phyloP scores from a whole-genome alignment of 192 early-diverging fungal genomes.

The Allomyces macrogynus region DNA sequence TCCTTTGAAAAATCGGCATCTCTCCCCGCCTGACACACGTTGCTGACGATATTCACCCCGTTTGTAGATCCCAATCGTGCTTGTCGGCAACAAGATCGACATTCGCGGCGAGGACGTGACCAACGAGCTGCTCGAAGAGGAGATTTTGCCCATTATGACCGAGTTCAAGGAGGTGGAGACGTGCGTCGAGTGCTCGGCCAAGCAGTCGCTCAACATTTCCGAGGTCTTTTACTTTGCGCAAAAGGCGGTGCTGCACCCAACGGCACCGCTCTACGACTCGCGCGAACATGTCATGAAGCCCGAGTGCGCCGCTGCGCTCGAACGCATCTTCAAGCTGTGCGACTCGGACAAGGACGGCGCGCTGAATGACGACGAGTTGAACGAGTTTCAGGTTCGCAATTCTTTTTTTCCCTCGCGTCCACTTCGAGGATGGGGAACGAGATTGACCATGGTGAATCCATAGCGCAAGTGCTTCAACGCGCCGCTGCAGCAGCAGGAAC shows the following conservation, averaged over 20 bases:
- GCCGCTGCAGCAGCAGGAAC: slow-evolving; percentile 82
- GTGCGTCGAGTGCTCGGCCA: slow-evolving; percentile 97
- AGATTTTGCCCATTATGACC: slow-evolving; percentile 95
- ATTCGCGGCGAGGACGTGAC: slow-evolving; percentile 60
- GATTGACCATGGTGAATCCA: slow-evolving; percentile 3
- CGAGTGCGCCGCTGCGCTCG: slow-evolving; percentile 73
- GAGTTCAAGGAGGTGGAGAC: slow-evolving; percentile 99
- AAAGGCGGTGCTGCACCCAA: slow-evolving; percentile 95
- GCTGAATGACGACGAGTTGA: slow-evolving; percentile 82
- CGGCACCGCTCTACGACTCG: slow-evolving; percentile 88
- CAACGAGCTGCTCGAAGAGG: slow-evolving; percentile 72
- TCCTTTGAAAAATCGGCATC: not conserved
- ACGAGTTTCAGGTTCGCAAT: slow-evolving; percentile 68
- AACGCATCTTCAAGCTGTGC: slow-evolving; percentile 86
- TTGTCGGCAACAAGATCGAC: slow-evolving; percentile 88
- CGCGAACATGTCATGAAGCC: slow-evolving; percentile 79
- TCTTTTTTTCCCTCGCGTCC: not conserved
- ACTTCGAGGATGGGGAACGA: not conserved
- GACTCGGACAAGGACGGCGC: slow-evolving; percentile 83
- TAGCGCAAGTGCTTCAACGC: slow-evolving; percentile 90
- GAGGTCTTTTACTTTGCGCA: slow-evolving; percentile 99
- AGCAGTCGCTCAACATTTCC: slow-evolving; percentile 76
- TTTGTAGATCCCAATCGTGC: slow-evolving; percentile 60
- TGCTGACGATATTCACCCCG: not conserved
- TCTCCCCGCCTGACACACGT: no score